A percentile compares a stretch with the other conserved stretches of the same genome.
These are phyloP conservation scores for Ustilago nuda DNA, from an alignment of 1,284 basidiomycete species.

Conservation along the genomic window DNA sequence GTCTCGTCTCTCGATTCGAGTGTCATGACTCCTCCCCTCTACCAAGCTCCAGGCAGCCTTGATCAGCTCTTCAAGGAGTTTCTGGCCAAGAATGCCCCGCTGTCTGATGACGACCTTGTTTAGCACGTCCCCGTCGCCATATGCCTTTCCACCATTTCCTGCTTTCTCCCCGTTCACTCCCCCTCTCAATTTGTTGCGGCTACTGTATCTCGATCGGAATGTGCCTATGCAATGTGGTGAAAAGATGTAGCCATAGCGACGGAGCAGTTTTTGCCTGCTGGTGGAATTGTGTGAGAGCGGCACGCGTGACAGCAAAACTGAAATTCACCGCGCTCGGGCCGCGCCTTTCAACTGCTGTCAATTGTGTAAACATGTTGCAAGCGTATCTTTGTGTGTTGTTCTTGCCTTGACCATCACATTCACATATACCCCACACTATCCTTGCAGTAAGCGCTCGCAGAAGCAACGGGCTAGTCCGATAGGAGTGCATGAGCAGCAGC, in stretches of 20 bases:
- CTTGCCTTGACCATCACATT: not conserved
- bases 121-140: not conserved
- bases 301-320: not conserved
- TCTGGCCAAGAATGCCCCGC: conserved; percentile 17
- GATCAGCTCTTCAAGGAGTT: conserved; percentile 18
- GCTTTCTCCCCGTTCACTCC: not conserved
- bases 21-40: not conserved
- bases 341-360: not conserved
- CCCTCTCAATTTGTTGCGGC: not conserved
- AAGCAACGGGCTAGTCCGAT: no score
- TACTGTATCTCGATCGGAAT: not conserved
- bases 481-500: not conserved
- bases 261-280: not conserved
- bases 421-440: not conserved
- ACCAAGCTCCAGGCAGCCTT: not conserved
- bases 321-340: conserved; percentile 3
- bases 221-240: not conserved
- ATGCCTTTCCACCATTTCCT: not conserved
- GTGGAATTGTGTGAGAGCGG: conserved; percentile 1
- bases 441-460: not conserved
- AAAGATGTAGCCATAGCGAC: not conserved
- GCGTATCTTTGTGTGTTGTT: not conserved
- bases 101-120: not conserved
- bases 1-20: not conserved
- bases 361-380: not conserved